Evolutionary conservation across 345 rosid genomes (phyloP).

Genomic region (Clarkia xantiana): DNA sequence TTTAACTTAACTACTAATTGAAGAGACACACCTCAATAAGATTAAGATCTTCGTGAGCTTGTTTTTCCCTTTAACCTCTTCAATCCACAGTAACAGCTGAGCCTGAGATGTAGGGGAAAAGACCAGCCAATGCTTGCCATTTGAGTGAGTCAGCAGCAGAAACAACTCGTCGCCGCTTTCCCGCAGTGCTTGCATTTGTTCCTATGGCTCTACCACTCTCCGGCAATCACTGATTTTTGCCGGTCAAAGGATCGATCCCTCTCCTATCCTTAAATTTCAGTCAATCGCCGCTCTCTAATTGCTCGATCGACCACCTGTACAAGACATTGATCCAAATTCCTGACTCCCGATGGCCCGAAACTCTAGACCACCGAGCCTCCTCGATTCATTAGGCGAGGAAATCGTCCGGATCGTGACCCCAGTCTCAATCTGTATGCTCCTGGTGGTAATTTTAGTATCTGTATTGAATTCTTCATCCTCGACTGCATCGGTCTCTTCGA

Average conservation of each 20-base stretch:
- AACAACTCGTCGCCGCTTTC: neutral
- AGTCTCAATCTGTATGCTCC: conserved; percentile 77
- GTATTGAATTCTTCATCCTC: conserved; percentile 43
- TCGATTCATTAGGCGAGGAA: conserved; percentile 67
- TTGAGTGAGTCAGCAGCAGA: neutral
- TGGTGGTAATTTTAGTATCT: conserved; percentile 71
- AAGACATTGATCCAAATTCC: conserved; percentile 12
- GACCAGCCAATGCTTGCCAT: no score
- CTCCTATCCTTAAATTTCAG: neutral
- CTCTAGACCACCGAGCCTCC: conserved; percentile 38
- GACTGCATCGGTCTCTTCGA: conserved; percentile 29
- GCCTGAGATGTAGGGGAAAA: no score
- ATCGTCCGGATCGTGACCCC: conserved; percentile 69
- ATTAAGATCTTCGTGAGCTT: no score
- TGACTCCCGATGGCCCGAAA: conserved; percentile 41
- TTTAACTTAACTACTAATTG: no score
- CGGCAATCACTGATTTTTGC: no score
- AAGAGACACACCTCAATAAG: no score
- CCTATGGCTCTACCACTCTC: neutral
- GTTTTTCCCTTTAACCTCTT: no score
- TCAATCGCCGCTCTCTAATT: neutral
- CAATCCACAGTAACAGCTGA: no score
- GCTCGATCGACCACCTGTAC: conserved; percentile 5
- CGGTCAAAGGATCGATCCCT: neutral
- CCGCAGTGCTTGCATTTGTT: neutral